Evolutionary conservation across 192 early-diverging fungal species (phyloP).

Genomic region (Phlyctochytrium bullatum): DNA sequence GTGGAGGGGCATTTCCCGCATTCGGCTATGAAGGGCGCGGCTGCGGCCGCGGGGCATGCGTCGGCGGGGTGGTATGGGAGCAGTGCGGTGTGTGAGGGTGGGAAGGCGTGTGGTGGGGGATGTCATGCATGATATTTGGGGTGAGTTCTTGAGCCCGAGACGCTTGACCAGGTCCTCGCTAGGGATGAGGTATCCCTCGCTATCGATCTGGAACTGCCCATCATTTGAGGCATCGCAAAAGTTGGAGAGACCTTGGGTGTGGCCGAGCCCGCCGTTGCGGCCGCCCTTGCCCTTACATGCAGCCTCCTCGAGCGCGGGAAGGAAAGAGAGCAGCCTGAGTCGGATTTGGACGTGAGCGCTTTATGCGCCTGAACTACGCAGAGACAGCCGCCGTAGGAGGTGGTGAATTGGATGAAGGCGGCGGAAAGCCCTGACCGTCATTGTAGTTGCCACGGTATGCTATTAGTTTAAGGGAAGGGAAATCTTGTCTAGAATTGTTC

Average conservation of each 20-base stretch:
- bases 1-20: no score
- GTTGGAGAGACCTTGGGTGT: neutral
- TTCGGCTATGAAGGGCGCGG: no score
- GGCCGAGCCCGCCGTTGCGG: neutral
- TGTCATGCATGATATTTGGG: neutral
- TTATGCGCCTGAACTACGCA: constrained; percentile 11
- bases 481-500: no score
- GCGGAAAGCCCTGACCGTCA: constrained; percentile 31
- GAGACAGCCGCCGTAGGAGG: constrained; percentile 2
- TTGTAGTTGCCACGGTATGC: constrained; percentile 1
- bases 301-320: neutral
- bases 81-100: no score
- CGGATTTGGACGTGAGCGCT: neutral
- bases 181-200: neutral
- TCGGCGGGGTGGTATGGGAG: no score
- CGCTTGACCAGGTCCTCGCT: neutral
- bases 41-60: no score
- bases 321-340: neutral
- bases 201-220: neutral
- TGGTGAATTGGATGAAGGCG: constrained; percentile 28
- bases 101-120: no score
- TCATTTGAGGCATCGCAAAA: constrained; percentile 18
- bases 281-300: neutral
- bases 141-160: neutral
- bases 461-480: no score